phyloP scores from a whole-genome alignment of 768 basidiomycete species.

The Leccinum sublutescens region DNA sequence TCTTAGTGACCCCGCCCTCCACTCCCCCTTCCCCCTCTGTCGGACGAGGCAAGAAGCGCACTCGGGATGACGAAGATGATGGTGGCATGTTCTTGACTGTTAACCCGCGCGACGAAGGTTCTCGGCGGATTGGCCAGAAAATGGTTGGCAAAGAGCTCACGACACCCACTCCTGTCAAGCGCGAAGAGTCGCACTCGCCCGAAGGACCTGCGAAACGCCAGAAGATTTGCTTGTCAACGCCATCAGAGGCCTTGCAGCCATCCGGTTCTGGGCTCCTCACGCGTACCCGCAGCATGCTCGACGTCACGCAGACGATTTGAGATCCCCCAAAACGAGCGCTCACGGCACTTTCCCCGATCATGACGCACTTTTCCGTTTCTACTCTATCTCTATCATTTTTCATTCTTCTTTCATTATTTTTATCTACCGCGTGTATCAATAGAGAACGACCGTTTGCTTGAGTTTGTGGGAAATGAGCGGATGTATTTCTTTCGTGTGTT shows the following conservation, averaged over 20 bases:
- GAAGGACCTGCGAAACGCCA: constrained; percentile 14
- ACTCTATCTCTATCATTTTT: too few relatives aligned
- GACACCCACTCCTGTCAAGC: constrained; percentile 3
- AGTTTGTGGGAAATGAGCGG: constrained; percentile 1
- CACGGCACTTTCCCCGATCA: not conserved
- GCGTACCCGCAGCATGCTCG: constrained; percentile 2
- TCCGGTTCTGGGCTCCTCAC: not conserved
- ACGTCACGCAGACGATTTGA: constrained; percentile 2
- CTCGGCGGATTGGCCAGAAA: not conserved
- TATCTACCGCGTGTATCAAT: not conserved
- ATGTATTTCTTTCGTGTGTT: not conserved
- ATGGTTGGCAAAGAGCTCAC: not conserved
- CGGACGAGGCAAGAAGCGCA: constrained; percentile 18
- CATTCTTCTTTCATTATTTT: not conserved
- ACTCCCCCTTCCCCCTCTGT: constrained; percentile 12
- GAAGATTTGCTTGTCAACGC: constrained; percentile 7
- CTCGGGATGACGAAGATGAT: constrained; percentile 8
- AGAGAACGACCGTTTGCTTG: not conserved
- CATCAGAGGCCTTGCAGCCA: not conserved
- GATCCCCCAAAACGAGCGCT: not conserved
- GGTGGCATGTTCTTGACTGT: not conserved
- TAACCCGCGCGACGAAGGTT: not conserved
- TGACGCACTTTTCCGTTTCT: not conserved
- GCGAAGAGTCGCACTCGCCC: not conserved
- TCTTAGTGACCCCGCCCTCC: not conserved